phyloP scores from a whole-genome alignment of 2,329 filamentous ascomycete genomes.

The Xylaria sp. region DNA sequence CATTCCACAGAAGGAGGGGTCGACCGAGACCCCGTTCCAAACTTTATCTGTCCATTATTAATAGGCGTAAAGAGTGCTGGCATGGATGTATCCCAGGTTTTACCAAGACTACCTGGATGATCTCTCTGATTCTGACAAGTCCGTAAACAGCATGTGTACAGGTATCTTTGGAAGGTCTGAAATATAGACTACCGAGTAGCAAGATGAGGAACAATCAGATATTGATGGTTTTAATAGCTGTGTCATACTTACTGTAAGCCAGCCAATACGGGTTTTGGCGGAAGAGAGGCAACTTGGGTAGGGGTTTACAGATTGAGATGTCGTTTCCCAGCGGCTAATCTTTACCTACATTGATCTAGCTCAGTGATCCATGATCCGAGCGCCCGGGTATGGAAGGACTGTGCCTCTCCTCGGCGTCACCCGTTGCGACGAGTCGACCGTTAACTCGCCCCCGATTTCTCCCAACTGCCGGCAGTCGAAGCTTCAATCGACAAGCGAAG shows the following conservation, averaged over 20 bases:
- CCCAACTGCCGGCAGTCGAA: background rate
- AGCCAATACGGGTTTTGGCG: background rate
- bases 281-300: background rate
- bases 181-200: no score
- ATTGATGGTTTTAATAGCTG: background rate
- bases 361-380: background rate
- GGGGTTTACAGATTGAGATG: no score
- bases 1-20: conserved; percentile 3
- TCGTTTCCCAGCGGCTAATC: no score
- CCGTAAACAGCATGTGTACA: background rate
- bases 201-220: background rate
- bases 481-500: conserved; percentile 1
- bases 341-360: background rate
- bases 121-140: background rate
- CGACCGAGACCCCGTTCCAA: background rate
- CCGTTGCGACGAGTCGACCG: background rate
- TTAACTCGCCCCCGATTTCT: background rate
- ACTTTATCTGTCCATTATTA: background rate
- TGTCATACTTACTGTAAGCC: no score
- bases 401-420: background rate
- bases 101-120: background rate
- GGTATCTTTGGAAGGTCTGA: background rate
- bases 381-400: background rate
- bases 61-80: background rate
- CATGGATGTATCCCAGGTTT: background rate